phyloP scores from a whole-genome alignment of 164 flowering plant genomes.

The Magnolia changhungtana region DNA sequence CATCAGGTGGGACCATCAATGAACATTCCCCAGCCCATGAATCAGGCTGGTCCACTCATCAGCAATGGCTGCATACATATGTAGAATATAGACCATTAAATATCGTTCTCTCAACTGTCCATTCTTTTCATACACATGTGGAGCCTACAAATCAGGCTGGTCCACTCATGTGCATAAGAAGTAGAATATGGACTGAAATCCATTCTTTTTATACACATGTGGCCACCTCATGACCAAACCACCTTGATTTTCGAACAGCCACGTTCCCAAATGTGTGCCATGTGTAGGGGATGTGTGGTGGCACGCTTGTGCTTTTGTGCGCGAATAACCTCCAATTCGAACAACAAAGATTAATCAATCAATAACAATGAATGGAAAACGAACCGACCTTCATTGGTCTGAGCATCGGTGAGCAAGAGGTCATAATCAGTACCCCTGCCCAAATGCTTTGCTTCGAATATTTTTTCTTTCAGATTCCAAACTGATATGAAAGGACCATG shows the following conservation, averaged over 20 bases:
- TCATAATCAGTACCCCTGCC: constrained; percentile 96
- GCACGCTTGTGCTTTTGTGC: background rate
- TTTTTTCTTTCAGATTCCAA: constrained; percentile 84
- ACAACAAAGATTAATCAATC: constrained; percentile 9
- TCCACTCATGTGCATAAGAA: no score
- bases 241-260: background rate
- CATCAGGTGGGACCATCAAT: no score
- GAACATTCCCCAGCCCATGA: no score
- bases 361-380: constrained; percentile 4
- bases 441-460: constrained; percentile 94
- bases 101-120: no score
- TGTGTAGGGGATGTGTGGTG: background rate
- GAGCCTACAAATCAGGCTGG: no score
- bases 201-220: background rate
- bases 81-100: no score
- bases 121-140: no score
- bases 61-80: no score
- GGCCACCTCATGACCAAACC: background rate
- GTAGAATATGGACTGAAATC: background rate
- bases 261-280: background rate
- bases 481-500: constrained; percentile 91
- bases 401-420: constrained; percentile 89
- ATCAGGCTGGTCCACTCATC: no score
- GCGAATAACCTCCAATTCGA: background rate
- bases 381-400: constrained; percentile 94